Conservation (phyloP, 345 rosid species). For the Brassica incana region DNA sequence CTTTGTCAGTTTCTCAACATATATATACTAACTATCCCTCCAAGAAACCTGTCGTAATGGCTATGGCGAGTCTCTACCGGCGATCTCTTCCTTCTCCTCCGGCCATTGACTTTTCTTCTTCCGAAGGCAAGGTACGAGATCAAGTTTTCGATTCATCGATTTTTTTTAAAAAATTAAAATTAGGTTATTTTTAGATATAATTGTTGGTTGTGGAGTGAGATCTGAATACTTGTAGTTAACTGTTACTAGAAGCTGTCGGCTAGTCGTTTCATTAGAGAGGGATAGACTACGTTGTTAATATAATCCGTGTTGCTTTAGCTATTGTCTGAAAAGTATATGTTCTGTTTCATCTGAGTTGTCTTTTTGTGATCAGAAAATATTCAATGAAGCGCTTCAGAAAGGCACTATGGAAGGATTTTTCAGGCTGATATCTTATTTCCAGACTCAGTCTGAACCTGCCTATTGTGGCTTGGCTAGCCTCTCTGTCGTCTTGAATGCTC, state of each 20-base stretch:
- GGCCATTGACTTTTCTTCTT: constrained; percentile 80
- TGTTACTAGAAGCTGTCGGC: not conserved
- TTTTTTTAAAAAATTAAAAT: not conserved
- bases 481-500: constrained; percentile 87
- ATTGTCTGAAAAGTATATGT: not conserved
- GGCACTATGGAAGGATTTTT: constrained; percentile 95
- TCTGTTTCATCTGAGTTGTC: not conserved
- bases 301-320: not conserved
- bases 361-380: constrained; percentile 59
- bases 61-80: constrained; percentile 68
- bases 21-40: not conserved
- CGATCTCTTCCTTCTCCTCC: constrained; percentile 76
- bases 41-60: constrained; percentile 38
- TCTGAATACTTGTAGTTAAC: not conserved
- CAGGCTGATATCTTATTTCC: constrained; percentile 75
- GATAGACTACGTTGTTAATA: not conserved
- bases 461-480: constrained; percentile 89
- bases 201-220: constrained; percentile 3
- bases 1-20: not conserved
- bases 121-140: constrained; percentile 63
- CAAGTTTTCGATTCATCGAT: not conserved
- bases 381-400: constrained; percentile 75
- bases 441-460: constrained; percentile 92
- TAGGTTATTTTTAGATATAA: not conserved
- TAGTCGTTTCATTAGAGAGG: not conserved